phyloP scores from a whole-genome alignment of 73 alveolate genomes.

The Durusdinium trenchii region DNA sequence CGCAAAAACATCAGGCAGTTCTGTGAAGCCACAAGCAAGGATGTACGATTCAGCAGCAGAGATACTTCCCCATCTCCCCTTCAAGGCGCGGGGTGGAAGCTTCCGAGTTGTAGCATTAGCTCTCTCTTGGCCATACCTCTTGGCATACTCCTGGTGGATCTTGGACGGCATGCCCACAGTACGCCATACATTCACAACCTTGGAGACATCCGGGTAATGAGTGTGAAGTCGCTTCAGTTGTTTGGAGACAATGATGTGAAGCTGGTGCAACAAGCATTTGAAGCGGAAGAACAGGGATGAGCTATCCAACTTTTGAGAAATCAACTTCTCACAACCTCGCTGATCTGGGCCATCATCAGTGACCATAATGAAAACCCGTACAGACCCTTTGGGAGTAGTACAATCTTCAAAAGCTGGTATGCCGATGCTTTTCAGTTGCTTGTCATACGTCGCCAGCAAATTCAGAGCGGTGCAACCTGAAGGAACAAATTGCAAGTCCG shows the following conservation, averaged over 20 bases:
- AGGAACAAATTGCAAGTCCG: background rate
- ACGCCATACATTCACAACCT: constrained; percentile 21
- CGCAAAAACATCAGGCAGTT: background rate
- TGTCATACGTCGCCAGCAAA: background rate
- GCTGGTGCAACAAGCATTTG: constrained; percentile 3
- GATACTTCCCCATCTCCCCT: constrained; percentile 20
- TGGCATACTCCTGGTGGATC: background rate
- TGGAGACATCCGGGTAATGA: background rate
- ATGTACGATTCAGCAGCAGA: background rate
- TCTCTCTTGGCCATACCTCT: background rate
- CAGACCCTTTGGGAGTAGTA: background rate
- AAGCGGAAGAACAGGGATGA: background rate
- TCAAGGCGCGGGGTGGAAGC: background rate
- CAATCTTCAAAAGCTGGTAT: background rate
- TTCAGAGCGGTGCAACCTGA: background rate
- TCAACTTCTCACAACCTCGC: background rate
- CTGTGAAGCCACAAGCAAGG: background rate
- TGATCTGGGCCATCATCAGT: constrained; percentile 52
- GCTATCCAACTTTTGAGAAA: background rate
- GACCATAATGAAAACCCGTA: background rate
- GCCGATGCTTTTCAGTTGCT: background rate
- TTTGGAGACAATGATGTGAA: background rate
- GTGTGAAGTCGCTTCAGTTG: background rate
- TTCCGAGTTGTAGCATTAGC: background rate
- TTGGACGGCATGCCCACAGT: background rate